A percentile compares a stretch with the other conserved stretches of the same genome.
Evolutionary conservation across 306 rosid species (phyloP).

Genomic region (Cajanus cajan): DNA sequence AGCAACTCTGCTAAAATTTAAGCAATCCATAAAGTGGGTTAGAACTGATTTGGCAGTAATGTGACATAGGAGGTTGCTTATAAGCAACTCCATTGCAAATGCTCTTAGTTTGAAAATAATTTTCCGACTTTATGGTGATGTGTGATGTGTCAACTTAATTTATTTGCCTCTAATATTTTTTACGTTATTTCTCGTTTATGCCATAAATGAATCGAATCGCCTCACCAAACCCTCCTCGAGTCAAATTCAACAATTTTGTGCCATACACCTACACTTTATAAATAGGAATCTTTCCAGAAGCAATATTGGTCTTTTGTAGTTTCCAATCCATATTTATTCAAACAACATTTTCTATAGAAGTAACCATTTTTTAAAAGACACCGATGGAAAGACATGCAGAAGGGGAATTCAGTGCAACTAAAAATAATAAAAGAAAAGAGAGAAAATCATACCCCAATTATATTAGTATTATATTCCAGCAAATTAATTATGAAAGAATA

Average conservation of each 20-base stretch:
- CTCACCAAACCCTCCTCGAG: constrained; percentile 8
- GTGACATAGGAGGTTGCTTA: too few species aligned
- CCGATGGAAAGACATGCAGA: background rate
- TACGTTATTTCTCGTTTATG: background rate
- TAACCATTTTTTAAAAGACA: background rate
- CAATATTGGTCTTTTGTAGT: background rate
- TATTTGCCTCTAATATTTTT: background rate
- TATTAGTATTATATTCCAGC: background rate
- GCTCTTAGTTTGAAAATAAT: constrained; percentile 1
- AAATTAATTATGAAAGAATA: background rate
- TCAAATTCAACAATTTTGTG: constrained; percentile 29
- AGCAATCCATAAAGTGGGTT: too few species aligned
- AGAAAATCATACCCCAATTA: background rate
- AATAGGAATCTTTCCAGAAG: background rate
- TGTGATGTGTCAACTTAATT: background rate
- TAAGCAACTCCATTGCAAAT: too few species aligned
- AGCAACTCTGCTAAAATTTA: too few species aligned
- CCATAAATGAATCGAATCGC: background rate
- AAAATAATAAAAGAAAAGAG: background rate
- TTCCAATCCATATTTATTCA: background rate
- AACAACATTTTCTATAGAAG: background rate
- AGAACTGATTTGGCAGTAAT: too few species aligned
- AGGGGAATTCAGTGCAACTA: background rate
- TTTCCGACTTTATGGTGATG: background rate
- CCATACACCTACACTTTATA: background rate